Base-by-base conservation (phyloP, 176 grass and related monocot genomes). In the Ensete ventricosum region DNA sequence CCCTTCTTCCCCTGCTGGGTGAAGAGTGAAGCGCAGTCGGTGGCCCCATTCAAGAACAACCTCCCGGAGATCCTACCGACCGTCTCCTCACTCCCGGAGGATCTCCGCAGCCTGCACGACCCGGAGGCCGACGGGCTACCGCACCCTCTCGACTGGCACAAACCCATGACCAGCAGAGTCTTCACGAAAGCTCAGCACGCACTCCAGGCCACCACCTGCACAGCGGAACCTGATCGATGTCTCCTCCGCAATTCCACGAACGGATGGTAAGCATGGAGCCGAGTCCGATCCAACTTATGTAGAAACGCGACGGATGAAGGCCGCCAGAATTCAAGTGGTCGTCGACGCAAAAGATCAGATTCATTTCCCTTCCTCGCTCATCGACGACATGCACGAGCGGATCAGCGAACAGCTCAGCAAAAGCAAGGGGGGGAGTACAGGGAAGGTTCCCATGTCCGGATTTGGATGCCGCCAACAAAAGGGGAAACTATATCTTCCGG, bases 1-100 rank as follows among this genome's bases (percentile, higher is more conserved):
- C 89, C 92, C 75, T 96, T 96, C 87, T 86, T 89, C 20, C 92
- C 92, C 85, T 90, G 89, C 84, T 92, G 72, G 54, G 89, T 96
- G 83, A 86, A 96, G 34, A 92, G 81, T 26, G 88, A 96, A 1
- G 89, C 87, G 14, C 60, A 65, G 13, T 82, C 77, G 73, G 52
- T 86, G 23, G 84, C 71, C 50, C 89, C 89, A 72, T 82, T 89
- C 19, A 71, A 27, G 4, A 82, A 81, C 77, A 96, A 78, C 73
- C 92, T 79, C 0, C 77, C 78, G 12, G 92, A 60, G 9, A 81
- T 82, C 63, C 34, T 80, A 52, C 79, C 82, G 25, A 86, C 43
- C 55, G 77, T 53, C 5, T 48, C 34, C 72, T 76, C 58, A 77
- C 82, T 17, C 76, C 55, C 48, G 83, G 62, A n/a, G 53, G 76